These are phyloP conservation scores for Actinomortierella ambigua DNA, from an alignment of 371 early-diverging fungal genomes.

Conservation along the genomic window DNA sequence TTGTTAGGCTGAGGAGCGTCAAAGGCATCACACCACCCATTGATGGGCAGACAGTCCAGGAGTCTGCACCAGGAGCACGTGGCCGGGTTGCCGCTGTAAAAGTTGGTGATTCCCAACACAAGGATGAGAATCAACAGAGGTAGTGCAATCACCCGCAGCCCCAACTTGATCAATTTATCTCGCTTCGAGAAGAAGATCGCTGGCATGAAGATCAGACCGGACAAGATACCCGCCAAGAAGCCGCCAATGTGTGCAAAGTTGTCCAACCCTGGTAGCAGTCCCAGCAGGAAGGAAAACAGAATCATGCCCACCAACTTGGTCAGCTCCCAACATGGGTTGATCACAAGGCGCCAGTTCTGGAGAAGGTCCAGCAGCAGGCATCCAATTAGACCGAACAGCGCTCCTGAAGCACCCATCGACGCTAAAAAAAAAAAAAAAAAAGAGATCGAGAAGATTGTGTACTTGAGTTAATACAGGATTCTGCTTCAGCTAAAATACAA, in stretches of 20 bases:
- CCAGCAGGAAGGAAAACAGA: conserved; percentile 66
- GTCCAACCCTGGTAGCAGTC: conserved; percentile 76
- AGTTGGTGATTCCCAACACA: conserved; percentile 48
- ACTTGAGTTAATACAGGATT: not conserved
- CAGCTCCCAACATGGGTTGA: conserved; percentile 71
- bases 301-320: conserved; percentile 69
- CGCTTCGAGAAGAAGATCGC: conserved; percentile 51
- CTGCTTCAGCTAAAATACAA: conserved; percentile 1
- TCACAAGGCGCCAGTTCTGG: conserved; percentile 76
- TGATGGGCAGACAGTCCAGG: conserved; percentile 49
- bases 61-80: conserved; percentile 54
- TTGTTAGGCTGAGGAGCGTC: conserved; percentile 3
- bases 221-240: conserved; percentile 55
- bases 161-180: conserved; percentile 48
- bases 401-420: conserved; percentile 85
- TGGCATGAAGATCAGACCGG: conserved; percentile 57
- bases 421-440: conserved; percentile 32
- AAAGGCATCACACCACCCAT: conserved; percentile 50
- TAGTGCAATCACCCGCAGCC: conserved; percentile 49
- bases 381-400: conserved; percentile 83
- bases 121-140: conserved; percentile 48
- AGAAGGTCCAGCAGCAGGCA: conserved; percentile 81
- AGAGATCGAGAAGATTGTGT: not conserved
- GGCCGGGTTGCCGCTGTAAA: conserved; percentile 50
- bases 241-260: conserved; percentile 86